These are phyloP conservation scores for Pythium insidiosum DNA, from an alignment of 352 stramenopile species.

Conservation along the genomic window DNA sequence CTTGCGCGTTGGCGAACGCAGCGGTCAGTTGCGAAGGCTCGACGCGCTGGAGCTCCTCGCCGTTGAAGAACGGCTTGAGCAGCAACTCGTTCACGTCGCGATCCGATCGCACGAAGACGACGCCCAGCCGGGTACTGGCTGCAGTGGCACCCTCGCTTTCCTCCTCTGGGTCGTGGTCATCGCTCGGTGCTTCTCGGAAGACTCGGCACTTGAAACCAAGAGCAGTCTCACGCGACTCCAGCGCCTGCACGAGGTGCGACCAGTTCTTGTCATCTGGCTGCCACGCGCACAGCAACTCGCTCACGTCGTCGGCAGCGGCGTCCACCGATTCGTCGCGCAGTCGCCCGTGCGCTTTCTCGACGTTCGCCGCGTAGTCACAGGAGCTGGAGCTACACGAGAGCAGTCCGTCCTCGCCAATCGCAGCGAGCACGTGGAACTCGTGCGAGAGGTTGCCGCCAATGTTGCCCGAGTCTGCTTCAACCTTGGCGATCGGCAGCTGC, in stretches of 20 bases:
- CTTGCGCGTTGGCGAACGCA: slow-evolving; percentile 5
- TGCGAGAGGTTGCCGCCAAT: slow-evolving; percentile 87
- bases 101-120: slow-evolving; percentile 57
- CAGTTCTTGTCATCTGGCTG: no score
- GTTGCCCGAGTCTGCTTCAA: slow-evolving; percentile 80
- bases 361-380: slow-evolving; percentile 83
- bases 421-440: slow-evolving; percentile 83
- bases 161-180: slow-evolving; percentile 7
- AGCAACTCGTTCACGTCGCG: slow-evolving; percentile 60
- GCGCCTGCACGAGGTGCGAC: neutral
- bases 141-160: no score
- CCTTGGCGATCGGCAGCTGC: slow-evolving; percentile 60
- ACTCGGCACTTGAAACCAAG: slow-evolving; percentile 12
- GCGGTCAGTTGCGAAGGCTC: slow-evolving; percentile 8
- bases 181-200: slow-evolving; percentile 19
- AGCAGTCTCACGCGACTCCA: slow-evolving; percentile 1
- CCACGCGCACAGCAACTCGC: slow-evolving; percentile 3
- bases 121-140: slow-evolving; percentile 2
- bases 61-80: slow-evolving; percentile 61
- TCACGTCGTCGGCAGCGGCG: neutral
- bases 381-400: slow-evolving; percentile 42
- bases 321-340: no score
- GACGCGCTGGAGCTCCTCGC: slow-evolving; percentile 42
- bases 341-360: slow-evolving; percentile 62
- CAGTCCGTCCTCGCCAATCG: slow-evolving; percentile 78